Percentiles rank a stretch among this genome's conserved stretches.
Conservation (phyloP, 805 yeast species). For the Candida oleophila region DNA sequence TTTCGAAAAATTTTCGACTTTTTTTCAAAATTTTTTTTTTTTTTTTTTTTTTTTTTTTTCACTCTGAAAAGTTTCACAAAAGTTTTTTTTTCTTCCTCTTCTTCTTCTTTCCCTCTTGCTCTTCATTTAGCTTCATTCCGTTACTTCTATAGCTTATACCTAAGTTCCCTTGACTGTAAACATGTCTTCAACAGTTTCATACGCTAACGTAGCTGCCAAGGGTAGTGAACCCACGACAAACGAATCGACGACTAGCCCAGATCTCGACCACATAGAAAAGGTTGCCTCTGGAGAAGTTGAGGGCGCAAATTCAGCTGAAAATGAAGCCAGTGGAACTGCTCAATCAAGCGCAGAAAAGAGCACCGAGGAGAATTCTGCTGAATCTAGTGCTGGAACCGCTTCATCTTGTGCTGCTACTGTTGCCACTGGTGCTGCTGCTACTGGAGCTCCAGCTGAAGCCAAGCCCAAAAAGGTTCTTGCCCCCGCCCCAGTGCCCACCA, state of each 20-base stretch:
- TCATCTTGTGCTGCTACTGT: constrained; percentile 3
- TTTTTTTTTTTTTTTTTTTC: neutral
- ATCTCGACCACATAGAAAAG: neutral
- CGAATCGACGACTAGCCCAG: neutral
- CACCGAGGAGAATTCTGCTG: constrained; percentile 4
- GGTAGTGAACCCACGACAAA: constrained; percentile 14
- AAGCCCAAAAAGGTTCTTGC: constrained; percentile 35
- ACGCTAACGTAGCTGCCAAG: constrained; percentile 44
- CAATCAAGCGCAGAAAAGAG: neutral
- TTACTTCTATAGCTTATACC: neutral
- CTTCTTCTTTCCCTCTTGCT: neutral
- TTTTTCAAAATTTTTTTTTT: neutral
- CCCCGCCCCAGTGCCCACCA: constrained; percentile 46
- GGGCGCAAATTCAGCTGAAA: neutral
- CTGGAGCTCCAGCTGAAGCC: constrained; percentile 7
- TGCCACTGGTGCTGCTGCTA: constrained; percentile 5
- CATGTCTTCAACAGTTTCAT: constrained; percentile 28
- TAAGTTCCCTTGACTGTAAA: neutral
- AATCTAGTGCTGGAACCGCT: constrained; percentile 3
- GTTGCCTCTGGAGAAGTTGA: constrained; percentile 7
- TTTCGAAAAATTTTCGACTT: neutral
- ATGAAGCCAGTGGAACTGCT: neutral
- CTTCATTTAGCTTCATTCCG: neutral
- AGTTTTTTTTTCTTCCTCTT: neutral
- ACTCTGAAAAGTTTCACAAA: neutral